phyloP scores from a whole-genome alignment of 345 rosid species.

The Aethionema arabicum region DNA sequence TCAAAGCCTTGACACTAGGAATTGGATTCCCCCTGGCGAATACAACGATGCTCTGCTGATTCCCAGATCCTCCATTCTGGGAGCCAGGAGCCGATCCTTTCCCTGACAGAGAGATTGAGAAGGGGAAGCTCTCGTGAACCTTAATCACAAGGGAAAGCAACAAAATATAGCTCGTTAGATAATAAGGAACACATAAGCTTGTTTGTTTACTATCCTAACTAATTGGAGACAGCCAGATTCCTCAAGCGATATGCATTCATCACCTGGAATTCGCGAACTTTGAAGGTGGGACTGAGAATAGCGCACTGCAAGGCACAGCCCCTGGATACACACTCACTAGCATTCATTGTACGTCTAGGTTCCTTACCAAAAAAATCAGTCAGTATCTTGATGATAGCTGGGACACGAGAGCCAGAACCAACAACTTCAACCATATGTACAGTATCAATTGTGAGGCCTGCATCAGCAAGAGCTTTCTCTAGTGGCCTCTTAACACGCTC shows the following conservation, averaged over 20 bases:
- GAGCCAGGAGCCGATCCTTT: constrained; percentile 69
- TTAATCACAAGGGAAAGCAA: constrained; percentile 20
- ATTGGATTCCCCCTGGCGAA: constrained; percentile 86
- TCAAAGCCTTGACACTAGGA: constrained; percentile 84
- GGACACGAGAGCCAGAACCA: constrained; percentile 88
- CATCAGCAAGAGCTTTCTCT: constrained; percentile 86
- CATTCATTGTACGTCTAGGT: constrained; percentile 96
- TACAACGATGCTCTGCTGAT: constrained; percentile 71
- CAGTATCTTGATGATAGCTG: constrained; percentile 73
- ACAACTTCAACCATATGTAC: constrained; percentile 90
- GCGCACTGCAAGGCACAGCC: constrained; percentile 96
- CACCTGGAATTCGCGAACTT: constrained; percentile 98
- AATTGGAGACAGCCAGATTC: not conserved
- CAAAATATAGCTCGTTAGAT: constrained; percentile 3
- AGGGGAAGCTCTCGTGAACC: constrained; percentile 91
- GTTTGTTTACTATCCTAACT: not conserved
- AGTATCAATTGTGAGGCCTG: constrained; percentile 68
- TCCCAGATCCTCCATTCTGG: constrained; percentile 60
- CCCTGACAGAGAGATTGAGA: constrained; percentile 74
- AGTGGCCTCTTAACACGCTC: constrained; percentile 86
- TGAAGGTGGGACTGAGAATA: constrained; percentile 93
- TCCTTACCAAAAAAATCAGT: constrained; percentile 97
- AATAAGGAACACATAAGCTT: not conserved
- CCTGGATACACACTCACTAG: constrained; percentile 93
- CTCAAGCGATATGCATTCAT: constrained; percentile 1